Conservation (phyloP, 2,329 filamentous ascomycete species). For the Cladophialophora carrionii region DNA sequence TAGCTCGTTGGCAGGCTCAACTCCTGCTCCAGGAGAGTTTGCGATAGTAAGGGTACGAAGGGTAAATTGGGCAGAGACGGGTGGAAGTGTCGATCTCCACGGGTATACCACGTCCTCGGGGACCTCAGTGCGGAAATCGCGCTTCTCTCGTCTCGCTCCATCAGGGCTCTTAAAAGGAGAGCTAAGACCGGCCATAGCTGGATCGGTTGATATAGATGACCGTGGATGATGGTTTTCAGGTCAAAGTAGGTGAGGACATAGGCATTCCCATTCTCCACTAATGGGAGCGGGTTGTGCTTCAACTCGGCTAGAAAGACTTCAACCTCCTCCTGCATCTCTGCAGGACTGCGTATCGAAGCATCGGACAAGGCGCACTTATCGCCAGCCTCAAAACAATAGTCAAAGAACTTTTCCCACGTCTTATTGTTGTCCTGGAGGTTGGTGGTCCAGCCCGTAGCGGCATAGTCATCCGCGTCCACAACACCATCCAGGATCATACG, state of each 20-base stretch:
- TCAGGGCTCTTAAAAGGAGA: slow-evolving; percentile 44
- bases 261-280: slow-evolving; percentile 43
- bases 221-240: slow-evolving; percentile 49
- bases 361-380: slow-evolving; percentile 51
- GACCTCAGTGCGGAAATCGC: slow-evolving; percentile 5
- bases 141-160: slow-evolving; percentile 40
- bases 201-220: slow-evolving; percentile 29
- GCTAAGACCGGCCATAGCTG: slow-evolving; percentile 45
- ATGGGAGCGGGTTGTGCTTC: slow-evolving; percentile 37
- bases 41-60: neutral
- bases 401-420: slow-evolving; percentile 58
- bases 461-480: slow-evolving; percentile 52
- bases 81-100: slow-evolving; percentile 5
- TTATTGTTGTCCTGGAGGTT: slow-evolving; percentile 59
- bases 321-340: slow-evolving; percentile 31
- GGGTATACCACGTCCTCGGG: neutral
- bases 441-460: slow-evolving; percentile 54
- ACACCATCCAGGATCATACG: slow-evolving; percentile 51
- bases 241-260: slow-evolving; percentile 57
- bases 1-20: slow-evolving; percentile 22
- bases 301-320: slow-evolving; percentile 27
- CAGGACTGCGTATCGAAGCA: slow-evolving; percentile 4
- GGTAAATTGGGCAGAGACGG: slow-evolving; percentile 13
- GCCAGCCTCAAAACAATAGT: slow-evolving; percentile 58
- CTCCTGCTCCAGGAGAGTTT: slow-evolving; percentile 8